Evolutionary conservation across 2,329 filamentous ascomycete genomes (phyloP), one percentile per base, ranked within the genome.

Genomic region (Xylariaceae sp.): DNA sequence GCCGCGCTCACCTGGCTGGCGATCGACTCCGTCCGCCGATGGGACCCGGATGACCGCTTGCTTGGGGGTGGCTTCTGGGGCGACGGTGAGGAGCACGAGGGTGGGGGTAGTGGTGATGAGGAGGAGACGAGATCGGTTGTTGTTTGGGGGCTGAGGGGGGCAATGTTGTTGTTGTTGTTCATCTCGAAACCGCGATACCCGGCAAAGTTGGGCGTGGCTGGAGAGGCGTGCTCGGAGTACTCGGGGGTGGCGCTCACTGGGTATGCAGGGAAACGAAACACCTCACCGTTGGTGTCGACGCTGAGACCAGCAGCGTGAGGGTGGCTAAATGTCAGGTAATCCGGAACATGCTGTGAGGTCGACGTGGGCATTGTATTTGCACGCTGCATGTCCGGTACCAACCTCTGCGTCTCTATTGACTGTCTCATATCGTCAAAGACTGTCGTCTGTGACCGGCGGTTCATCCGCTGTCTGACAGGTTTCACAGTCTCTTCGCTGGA

Each of bases 401-500:
- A 67, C 33, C 64, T 60, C 24, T 64, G 60, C 44, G 68, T 68
- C 54, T 80, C 76, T 13, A 73, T 66, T 41, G 75, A 71, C 48
- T 71, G 68, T 48, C 72, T 68, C 67, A 80, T 71, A 36, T 77
- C 73, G 32, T 78, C 71, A 50, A 82, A 81, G 40, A 76, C 66
- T 21, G 66, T 71, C 44, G 70, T n/a, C n/a, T n/a, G 68, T 24
- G 67, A 60, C 27, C 69, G 66, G 41, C 58, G 64, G 44, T 67
- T 70, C 21, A 58, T 53, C 19, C 63, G 66, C 38, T 57, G 62
- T 23, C 68, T 66, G 11, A 59, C 53, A 4, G 78, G 77, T 62
- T 80, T 81, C 51, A 82, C 69, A 0, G 78, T 81, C 59, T 80
- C 76, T 53, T 81, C 77, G 73, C 80, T 77, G 11, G 76, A 80